Base-by-base conservation (phyloP, 2,329 filamentous ascomycete species). In the Colletotrichum scovillei region DNA sequence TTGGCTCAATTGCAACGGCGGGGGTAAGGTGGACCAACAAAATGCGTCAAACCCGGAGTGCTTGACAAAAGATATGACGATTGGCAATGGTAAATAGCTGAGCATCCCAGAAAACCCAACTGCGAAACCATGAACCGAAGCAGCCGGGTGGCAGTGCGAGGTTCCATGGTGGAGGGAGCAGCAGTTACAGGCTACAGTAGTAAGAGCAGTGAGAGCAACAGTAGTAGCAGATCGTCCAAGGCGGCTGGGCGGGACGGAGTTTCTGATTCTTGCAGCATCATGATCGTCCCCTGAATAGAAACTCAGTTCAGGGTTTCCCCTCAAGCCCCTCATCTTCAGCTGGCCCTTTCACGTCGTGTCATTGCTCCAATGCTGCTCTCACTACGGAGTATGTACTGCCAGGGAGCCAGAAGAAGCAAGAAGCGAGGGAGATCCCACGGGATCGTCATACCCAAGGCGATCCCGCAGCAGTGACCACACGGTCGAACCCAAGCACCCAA, bases 291-390 rank as follows among this genome's bases (percentile, higher is more conserved):
- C 67, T 56, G 55, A 73, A 66, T 57, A 42, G 70, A 62, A 70
- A 60, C n/a, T 38, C 67, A 55, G 19, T 56, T 56, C 70, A 70
- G 67, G 67, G 67, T 62, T 73, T 70, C 70, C 70, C 70, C 70
- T 73, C 70, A 66, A 62, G 60, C 70, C 70, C 70, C 70, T 73
- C 70, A 66, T 66, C 67, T 65, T 60, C 60, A 70, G 70, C 28
- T 66, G 30, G 24, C 60, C 62, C 46, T 28, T 55, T 66, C 30
- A 56, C 30, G 42, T 49, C 42, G 42, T 49, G 16, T 49, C 42
- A 49, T 49, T 49, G 16, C 35, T 46, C 22, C 55, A 32, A 72
- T 38, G 28, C 19, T 56, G 38, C 38, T 60, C 64, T 67, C 28
- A 58, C 38, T 58, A 42, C 22, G 22, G 22, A 22, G 22, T 22